Percentiles rank a stretch among this genome's conserved stretches.
Conservation (phyloP, 495 filamentous ascomycete genomes). For the Penicillium daleae region DNA sequence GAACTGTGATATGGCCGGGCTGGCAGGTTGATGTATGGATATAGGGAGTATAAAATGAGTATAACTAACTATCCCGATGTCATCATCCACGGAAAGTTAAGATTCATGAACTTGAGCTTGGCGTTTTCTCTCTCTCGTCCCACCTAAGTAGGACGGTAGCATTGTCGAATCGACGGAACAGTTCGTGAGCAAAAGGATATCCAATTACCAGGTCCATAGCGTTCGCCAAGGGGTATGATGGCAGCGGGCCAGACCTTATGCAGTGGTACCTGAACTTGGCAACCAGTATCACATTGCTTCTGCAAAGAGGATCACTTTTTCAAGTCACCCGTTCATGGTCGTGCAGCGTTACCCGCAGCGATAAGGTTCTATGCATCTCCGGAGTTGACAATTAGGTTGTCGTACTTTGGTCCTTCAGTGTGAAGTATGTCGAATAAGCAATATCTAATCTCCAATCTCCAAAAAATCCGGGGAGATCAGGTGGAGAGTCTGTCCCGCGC, state of each 20-base stretch:
- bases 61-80: neutral
- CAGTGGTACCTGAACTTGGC: conserved; percentile 18
- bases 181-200: neutral
- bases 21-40: neutral
- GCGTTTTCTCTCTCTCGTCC: neutral
- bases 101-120: neutral
- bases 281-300: conserved; percentile 15
- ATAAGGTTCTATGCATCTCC: neutral
- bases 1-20: neutral
- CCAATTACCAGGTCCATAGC: neutral
- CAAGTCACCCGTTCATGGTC: conserved; percentile 8
- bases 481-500: conserved; percentile 9
- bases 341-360: neutral
- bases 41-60: neutral
- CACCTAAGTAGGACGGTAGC: neutral
- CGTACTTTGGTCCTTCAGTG: neutral
- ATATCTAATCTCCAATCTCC: too few species aligned
- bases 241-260: conserved; percentile 6
- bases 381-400: neutral
- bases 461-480: conserved; percentile 7
- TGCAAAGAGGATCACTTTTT: conserved; percentile 17
- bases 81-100: neutral
- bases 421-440: neutral
- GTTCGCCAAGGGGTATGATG: neutral
- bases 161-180: neutral